Conservation (phyloP, 2,329 filamentous ascomycete genomes). For the Knoxdaviesia capensis region DNA sequence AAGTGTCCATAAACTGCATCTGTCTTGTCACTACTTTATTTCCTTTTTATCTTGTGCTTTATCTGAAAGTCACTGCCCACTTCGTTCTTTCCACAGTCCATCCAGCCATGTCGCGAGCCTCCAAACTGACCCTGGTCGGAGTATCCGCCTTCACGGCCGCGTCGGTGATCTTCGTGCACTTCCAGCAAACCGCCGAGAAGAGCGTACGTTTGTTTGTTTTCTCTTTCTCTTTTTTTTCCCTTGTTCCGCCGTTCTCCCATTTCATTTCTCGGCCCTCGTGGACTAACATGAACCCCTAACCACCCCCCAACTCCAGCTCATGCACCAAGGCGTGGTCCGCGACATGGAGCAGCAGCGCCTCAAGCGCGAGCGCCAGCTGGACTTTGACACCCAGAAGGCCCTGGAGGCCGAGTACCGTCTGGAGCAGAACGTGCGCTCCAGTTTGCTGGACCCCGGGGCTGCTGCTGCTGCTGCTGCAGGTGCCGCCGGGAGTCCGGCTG, state of each 20-base stretch:
- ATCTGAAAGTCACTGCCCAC: too few species aligned
- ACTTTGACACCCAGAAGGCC: conserved; percentile 79
- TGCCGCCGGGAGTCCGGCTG: background rate
- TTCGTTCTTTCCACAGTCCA: background rate
- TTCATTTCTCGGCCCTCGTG: background rate
- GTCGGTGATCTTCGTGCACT: conserved; percentile 76
- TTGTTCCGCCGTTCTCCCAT: background rate
- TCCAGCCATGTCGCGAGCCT: conserved; percentile 61
- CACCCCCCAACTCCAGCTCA: conserved; percentile 39
- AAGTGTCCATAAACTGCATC: too few species aligned
- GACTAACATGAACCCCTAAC: conserved; percentile 4
- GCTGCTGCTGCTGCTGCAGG: background rate
- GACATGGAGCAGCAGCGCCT: conserved; percentile 87
- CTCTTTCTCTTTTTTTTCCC: background rate
- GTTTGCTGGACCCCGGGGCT: conserved; percentile 14
- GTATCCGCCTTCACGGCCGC: conserved; percentile 58
- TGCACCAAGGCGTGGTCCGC: conserved; percentile 86
- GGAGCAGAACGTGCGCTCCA: conserved; percentile 49
- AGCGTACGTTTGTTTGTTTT: conserved; percentile 32
- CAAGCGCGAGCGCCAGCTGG: conserved; percentile 76
- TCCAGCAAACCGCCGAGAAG: conserved; percentile 68
- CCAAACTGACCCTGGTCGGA: conserved; percentile 64
- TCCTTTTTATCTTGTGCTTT: too few species aligned
- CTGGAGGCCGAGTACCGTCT: conserved; percentile 83
- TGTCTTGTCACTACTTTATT: too few species aligned